phyloP scores from a whole-genome alignment of 371 early-diverging fungal species.

The Funneliformis caledonium region DNA sequence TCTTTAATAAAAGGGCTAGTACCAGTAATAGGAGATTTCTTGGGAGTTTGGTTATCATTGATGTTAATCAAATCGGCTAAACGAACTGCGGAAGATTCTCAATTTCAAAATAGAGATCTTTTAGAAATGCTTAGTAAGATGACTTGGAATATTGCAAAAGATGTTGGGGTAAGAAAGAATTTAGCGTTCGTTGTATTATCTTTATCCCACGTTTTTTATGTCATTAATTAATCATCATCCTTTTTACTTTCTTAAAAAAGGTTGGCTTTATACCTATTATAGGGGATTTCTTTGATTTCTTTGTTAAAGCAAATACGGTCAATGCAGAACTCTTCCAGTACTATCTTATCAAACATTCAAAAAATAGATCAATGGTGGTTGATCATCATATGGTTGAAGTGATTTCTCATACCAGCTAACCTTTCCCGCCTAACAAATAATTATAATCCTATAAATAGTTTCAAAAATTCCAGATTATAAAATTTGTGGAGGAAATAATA shows the following conservation, averaged over 20 bases:
- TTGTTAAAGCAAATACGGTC: slow-evolving; percentile 57
- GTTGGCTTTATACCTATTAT: slow-evolving; percentile 54
- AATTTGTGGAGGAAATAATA: no score
- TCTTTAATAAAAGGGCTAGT: slow-evolving; percentile 49
- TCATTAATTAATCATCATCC: background rate
- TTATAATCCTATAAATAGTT: no score
- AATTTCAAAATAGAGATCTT: background rate
- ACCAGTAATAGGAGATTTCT: slow-evolving; percentile 55
- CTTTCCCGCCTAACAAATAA: no score
- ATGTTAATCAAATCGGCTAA: slow-evolving; percentile 49
- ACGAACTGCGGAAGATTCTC: slow-evolving; percentile 36
- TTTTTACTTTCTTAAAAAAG: slow-evolving; percentile 34
- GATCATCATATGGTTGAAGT: slow-evolving; percentile 32
- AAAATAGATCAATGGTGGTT: slow-evolving; percentile 22
- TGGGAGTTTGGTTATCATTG: slow-evolving; percentile 49
- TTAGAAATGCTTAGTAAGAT: background rate
- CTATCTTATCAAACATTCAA: slow-evolving; percentile 44
- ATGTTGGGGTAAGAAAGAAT: background rate
- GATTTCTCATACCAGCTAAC: background rate
- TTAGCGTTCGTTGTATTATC: background rate
- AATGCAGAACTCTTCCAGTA: slow-evolving; percentile 54
- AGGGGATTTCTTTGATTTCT: slow-evolving; percentile 55
- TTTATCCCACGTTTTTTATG: background rate
- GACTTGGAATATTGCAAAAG: background rate
- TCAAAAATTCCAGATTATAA: no score